A percentile compares a stretch with the other conserved stretches of the same genome.
Conservation (phyloP, 2,329 filamentous ascomycete genomes). For the Cryphonectria parasitica region DNA sequence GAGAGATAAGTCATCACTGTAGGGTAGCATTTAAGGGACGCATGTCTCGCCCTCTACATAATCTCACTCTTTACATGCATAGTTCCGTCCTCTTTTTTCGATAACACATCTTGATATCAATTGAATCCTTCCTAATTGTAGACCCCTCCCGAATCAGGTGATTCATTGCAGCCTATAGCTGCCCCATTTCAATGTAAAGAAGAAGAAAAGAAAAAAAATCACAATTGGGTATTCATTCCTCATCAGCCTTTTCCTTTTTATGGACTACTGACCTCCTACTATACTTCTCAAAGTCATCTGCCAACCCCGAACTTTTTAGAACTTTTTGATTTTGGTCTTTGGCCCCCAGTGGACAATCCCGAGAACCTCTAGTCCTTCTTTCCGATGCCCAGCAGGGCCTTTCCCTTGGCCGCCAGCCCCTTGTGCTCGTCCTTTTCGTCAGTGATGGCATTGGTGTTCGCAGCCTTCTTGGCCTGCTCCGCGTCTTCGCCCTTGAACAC, state of each 20-base stretch:
- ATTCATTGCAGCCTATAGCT: background rate
- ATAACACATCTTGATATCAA: background rate
- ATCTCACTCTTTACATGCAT: background rate
- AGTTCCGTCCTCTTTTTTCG: background rate
- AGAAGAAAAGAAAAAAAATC: background rate
- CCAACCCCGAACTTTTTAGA: too few species aligned
- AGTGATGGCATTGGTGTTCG: slow-evolving; percentile 37
- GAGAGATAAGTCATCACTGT: background rate
- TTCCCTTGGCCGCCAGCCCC: slow-evolving; percentile 48
- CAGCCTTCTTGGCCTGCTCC: slow-evolving; percentile 36
- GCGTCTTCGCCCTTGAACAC: slow-evolving; percentile 56
- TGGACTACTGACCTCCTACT: background rate
- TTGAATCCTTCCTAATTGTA: background rate
- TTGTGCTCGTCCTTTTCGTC: slow-evolving; percentile 38
- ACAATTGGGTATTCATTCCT: slow-evolving; percentile 4
- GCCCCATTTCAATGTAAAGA: too few species aligned
- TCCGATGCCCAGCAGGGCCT: slow-evolving; percentile 51
- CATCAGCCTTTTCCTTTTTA: background rate
- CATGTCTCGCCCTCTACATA: background rate
- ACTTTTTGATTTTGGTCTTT: background rate
- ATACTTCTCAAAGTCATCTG: too few species aligned
- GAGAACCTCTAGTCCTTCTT: slow-evolving; percentile 44
- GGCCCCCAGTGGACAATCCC: background rate
- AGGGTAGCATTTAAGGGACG: background rate
- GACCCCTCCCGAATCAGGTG: background rate